Conservation (phyloP, 1,284 basidiomycete species). For the Cerioporus squamosus region DNA sequence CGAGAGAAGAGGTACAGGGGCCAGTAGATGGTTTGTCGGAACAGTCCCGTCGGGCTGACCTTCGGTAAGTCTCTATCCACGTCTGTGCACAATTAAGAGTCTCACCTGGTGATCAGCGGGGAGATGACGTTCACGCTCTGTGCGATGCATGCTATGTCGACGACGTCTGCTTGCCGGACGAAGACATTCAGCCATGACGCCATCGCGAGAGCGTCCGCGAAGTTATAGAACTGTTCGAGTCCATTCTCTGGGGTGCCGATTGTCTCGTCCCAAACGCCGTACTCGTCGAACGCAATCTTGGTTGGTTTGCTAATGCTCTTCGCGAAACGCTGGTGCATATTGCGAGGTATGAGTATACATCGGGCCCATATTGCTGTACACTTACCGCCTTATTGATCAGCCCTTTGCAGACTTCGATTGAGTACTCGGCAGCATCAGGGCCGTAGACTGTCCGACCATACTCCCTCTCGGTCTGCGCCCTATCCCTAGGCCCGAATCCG, state of each 20-base stretch:
- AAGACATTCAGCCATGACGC: constrained; percentile 69
- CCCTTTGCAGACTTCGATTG: constrained; percentile 49
- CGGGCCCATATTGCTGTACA: background rate
- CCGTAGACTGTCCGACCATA: constrained; percentile 33
- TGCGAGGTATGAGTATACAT: background rate
- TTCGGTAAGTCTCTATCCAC: background rate
- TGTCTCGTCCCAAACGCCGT: constrained; percentile 57
- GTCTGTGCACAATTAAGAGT: background rate
- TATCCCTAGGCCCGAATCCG: constrained; percentile 31
- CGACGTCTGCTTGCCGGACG: constrained; percentile 61
- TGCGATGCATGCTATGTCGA: constrained; percentile 68
- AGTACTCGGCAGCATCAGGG: constrained; percentile 52
- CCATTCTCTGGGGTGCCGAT: constrained; percentile 50
- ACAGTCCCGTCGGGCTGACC: constrained; percentile 43
- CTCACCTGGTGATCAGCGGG: constrained; percentile 40
- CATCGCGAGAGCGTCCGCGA: constrained; percentile 63
- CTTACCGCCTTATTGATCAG: constrained; percentile 41
- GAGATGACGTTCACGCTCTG: constrained; percentile 65
- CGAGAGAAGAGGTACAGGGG: constrained; percentile 56
- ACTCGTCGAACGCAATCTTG: constrained; percentile 55
- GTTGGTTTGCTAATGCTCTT: constrained; percentile 27
- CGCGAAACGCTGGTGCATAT: constrained; percentile 22
- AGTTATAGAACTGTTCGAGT: constrained; percentile 63
- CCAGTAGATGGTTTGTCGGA: constrained; percentile 58
- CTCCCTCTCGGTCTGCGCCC: constrained; percentile 28